A percentile compares a stretch with the other conserved stretches of the same genome.
phyloP scores from a whole-genome alignment of 2,329 filamentous ascomycete genomes.

The Piedraia hortae region DNA sequence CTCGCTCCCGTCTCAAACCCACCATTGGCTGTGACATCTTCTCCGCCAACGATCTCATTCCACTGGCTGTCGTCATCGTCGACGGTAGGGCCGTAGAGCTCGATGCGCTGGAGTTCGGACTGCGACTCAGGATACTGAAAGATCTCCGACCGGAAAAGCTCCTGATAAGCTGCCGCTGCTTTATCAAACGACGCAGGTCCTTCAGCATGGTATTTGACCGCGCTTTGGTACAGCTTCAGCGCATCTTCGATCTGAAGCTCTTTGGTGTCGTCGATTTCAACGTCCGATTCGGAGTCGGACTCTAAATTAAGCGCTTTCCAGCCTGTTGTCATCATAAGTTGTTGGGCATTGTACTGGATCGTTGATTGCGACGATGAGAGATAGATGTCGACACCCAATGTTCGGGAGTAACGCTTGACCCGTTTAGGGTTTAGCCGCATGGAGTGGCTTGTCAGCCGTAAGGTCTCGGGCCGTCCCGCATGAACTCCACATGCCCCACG shows the following conservation, averaged over 20 bases:
- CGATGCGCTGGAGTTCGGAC: conserved; percentile 56
- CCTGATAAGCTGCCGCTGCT: conserved; percentile 55
- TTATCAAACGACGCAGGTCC: conserved; percentile 48
- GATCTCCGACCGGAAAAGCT: conserved; percentile 73
- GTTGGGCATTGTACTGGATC: too few species aligned
- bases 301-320: conserved; percentile 87
- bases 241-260: conserved; percentile 95
- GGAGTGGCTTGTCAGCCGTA: too few species aligned
- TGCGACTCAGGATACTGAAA: conserved; percentile 73
- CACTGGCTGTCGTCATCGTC: conserved; percentile 14
- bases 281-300: conserved; percentile 66
- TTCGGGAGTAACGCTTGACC: too few species aligned
- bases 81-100: conserved; percentile 19
- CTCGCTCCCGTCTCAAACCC: conserved; percentile 49
- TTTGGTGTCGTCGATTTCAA: conserved; percentile 82
- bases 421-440: too few species aligned
- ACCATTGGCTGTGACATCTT: conserved; percentile 15
- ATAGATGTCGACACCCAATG: too few species aligned
- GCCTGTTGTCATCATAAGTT: too few species aligned
- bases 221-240: conserved; percentile 75
- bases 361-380: too few species aligned
- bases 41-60: conserved; percentile 14
- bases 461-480: too few species aligned
- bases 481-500: too few species aligned
- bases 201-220: conserved; percentile 73